Percentiles rank a stretch among this genome's conserved stretches.
phyloP scores from a whole-genome alignment of 495 filamentous ascomycete genomes.

The Aspergillus asperescens region DNA sequence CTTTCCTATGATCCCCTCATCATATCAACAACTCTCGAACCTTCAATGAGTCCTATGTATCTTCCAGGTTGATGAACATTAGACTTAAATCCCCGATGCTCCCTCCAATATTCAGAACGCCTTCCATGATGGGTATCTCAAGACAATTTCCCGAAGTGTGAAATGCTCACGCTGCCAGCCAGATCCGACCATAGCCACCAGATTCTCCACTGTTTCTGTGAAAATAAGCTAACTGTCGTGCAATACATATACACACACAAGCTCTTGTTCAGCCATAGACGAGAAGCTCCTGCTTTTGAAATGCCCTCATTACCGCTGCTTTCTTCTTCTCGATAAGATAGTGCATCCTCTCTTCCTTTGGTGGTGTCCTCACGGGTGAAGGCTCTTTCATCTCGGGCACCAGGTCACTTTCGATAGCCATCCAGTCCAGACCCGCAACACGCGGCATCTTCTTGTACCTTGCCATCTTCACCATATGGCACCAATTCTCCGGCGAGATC shows the following conservation, averaged over 20 bases:
- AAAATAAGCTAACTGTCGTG: neutral
- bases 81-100: neutral
- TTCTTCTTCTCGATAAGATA: slow-evolving; percentile 3
- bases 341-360: neutral
- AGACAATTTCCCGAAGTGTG: neutral
- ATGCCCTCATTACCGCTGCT: neutral
- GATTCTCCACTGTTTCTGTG: no score
- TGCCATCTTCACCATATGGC: slow-evolving; percentile 16
- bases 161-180: neutral
- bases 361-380: neutral
- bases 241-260: neutral
- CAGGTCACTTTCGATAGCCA: slow-evolving; percentile 9
- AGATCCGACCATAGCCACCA: neutral
- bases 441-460: neutral
- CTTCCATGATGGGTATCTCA: slow-evolving; percentile 1
- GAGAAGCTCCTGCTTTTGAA: neutral
- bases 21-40: neutral
- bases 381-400: neutral
- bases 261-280: neutral
- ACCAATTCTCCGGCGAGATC: slow-evolving; percentile 22
- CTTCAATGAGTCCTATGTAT: neutral
- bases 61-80: neutral
- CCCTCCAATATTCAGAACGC: neutral
- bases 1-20: neutral
- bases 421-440: slow-evolving; percentile 28